These are phyloP conservation scores for Kandelia obovata DNA, from an alignment of 345 rosid genomes.

Conservation along the genomic window DNA sequence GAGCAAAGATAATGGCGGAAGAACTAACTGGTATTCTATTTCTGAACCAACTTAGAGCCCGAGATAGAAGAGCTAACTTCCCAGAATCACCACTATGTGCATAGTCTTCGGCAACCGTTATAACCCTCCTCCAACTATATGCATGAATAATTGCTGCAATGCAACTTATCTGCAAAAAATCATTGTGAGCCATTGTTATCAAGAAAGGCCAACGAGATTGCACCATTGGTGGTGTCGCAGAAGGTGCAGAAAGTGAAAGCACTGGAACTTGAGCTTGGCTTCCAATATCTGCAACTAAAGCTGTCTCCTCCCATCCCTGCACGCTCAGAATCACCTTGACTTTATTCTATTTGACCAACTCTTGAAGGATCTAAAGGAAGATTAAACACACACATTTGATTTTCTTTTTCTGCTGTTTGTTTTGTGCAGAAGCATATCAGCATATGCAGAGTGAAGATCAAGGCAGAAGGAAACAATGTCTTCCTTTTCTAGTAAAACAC, in stretches of 20 bases:
- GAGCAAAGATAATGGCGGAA: conserved; percentile 34
- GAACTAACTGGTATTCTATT: conserved; percentile 38
- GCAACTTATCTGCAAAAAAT: conserved; percentile 35
- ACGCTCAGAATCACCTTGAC: conserved; percentile 42
- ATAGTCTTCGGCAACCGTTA: conserved; percentile 39
- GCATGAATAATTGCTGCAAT: conserved; percentile 33
- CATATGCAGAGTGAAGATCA: no score
- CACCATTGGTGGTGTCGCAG: conserved; percentile 18
- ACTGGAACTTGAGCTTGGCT: conserved; percentile 35
- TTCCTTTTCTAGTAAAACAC: no score
- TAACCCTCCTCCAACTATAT: conserved; percentile 37
- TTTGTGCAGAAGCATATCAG: no score
- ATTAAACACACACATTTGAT: no score
- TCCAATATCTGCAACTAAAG: conserved; percentile 38
- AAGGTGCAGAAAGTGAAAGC: conserved; percentile 38
- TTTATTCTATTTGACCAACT: conserved; percentile 32
- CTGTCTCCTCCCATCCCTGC: conserved; percentile 49
- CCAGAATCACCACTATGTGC: conserved; percentile 30
- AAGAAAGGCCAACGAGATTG: conserved; percentile 40
- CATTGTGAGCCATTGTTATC: conserved; percentile 30
- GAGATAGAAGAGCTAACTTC: conserved; percentile 25
- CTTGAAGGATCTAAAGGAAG: neutral
- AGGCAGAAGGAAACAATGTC: no score
- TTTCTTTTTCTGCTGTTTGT: no score
- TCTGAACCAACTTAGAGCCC: conserved; percentile 33